Percentiles rank a stretch among this genome's conserved stretches.
These are phyloP conservation scores for Ophiostoma perfectum DNA, from an alignment of 2,329 filamentous ascomycete species.

Conservation along the genomic window DNA sequence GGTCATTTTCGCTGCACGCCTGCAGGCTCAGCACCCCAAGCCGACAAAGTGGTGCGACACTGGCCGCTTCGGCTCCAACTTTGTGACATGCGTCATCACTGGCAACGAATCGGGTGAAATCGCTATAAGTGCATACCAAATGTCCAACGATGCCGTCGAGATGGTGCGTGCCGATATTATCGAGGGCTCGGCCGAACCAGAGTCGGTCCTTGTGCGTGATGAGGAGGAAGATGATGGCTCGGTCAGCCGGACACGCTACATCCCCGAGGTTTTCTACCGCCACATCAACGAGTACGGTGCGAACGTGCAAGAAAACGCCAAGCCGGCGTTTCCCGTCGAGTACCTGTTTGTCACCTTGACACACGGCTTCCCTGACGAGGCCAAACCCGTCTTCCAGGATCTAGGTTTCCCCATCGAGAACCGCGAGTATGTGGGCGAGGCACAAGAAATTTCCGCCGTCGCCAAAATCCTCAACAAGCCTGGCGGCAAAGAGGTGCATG, in stretches of 20 bases:
- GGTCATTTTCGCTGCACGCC: conserved; percentile 78
- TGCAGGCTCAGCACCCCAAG: conserved; percentile 84
- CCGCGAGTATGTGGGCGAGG: conserved; percentile 76
- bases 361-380: conserved; percentile 83
- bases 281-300: conserved; percentile 93
- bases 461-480: conserved; percentile 31
- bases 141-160: conserved; percentile 90
- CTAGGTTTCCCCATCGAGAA: conserved; percentile 89
- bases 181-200: conserved; percentile 88
- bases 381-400: conserved; percentile 69
- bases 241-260: conserved; percentile 70
- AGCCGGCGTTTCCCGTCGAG: conserved; percentile 92
- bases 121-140: conserved; percentile 84
- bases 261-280: conserved; percentile 95
- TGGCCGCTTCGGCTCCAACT: conserved; percentile 88
- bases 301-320: conserved; percentile 95
- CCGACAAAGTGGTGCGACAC: conserved; percentile 96
- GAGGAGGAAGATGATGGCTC: conserved; percentile 78
- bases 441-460: conserved; percentile 54
- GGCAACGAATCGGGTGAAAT: conserved; percentile 88
- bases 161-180: conserved; percentile 95
- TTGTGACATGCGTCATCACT: conserved; percentile 93
- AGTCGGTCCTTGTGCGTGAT: conserved; percentile 87
- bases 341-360: conserved; percentile 94
- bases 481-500: conserved; percentile 56